phyloP scores from a whole-genome alignment of 2,329 filamentous ascomycete genomes.

The Ascochyta koolunga region DNA sequence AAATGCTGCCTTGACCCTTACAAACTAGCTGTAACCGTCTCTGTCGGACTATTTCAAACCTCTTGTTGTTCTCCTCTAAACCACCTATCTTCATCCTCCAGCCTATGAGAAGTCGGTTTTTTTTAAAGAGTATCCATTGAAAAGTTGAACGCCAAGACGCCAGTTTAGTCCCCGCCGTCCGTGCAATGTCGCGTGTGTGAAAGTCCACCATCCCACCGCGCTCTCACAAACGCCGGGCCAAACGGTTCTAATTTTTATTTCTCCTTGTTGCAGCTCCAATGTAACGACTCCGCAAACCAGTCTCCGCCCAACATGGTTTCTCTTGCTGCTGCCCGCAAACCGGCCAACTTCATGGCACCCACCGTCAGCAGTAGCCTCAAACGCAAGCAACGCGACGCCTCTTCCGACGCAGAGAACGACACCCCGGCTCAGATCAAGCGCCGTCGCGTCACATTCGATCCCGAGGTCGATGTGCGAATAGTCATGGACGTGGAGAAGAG shows the following conservation, averaged over 20 bases:
- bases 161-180: conserved; percentile 4
- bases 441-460: conserved; percentile 56
- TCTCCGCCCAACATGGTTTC: conserved; percentile 44
- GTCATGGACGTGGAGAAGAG: conserved; percentile 59
- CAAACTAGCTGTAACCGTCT: no score
- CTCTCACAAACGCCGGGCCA: conserved; percentile 6
- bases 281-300: conserved; percentile 27
- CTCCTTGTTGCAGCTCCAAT: conserved; percentile 27
- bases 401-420: conserved; percentile 42
- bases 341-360: conserved; percentile 36
- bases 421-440: conserved; percentile 49
- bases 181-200: conserved; percentile 16
- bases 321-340: conserved; percentile 41
- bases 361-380: conserved; percentile 43
- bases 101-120: neutral
- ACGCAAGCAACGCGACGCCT: conserved; percentile 42
- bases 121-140: conserved; percentile 6
- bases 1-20: no score
- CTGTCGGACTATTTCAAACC: no score
- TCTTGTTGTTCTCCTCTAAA: neutral
- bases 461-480: conserved; percentile 54
- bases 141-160: conserved; percentile 15
- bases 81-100: neutral
- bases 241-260: neutral
- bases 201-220: conserved; percentile 11